Base-by-base conservation (phyloP, 192 early-diverging fungal genomes). In the Linnemannia hyalina region DNA sequence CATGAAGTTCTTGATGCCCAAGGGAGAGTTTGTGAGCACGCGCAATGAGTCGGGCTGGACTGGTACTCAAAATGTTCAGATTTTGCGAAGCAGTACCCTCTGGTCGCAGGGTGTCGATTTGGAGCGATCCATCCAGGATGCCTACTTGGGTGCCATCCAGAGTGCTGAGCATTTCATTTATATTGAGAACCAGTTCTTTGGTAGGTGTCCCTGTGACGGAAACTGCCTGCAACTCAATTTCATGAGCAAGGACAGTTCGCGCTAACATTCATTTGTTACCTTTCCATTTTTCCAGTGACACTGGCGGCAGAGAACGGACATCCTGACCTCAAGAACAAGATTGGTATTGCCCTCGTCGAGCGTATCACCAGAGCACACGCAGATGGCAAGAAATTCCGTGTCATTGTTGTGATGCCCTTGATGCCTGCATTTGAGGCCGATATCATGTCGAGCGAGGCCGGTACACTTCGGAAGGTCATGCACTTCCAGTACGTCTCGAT, bases 131-230 rank as follows among this genome's bases (percentile, higher is more conserved):
- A 97, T 98, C 75, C 92, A 95, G 69, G 95, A 93, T 55, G 97
- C 97, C 22, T 98, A 98, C 83, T 80, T 95, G 76, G 89, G 93
- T 57, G 89, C 91, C 70, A 98, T 98, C 86, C 81, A 80, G 32
- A 83, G 92, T 42, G 94, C 97, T 23, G 90, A 96, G 80, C 96
- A 98, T 80, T 97, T 95, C 88, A 90, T 98, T n/a, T 98, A 98
- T 88, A 97, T 98, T 75, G 97, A 98, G 85, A 97, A 98, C 87
- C 97, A 98, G 83, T 98, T 98, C 91, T 98, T 98, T 88, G 93
- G 92, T 93, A 92, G 81, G 92, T 75, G 35, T 49, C 4, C 15
- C 1, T 16, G 49, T 29, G 26, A 7, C 10, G 15, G 3, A 1
- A 16, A 23, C 13, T 57, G 22, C 36, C 18, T 35, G 10, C 6